phyloP scores from a whole-genome alignment of 202 grass and related monocot species.

The Schoenoplectus triqueter region DNA sequence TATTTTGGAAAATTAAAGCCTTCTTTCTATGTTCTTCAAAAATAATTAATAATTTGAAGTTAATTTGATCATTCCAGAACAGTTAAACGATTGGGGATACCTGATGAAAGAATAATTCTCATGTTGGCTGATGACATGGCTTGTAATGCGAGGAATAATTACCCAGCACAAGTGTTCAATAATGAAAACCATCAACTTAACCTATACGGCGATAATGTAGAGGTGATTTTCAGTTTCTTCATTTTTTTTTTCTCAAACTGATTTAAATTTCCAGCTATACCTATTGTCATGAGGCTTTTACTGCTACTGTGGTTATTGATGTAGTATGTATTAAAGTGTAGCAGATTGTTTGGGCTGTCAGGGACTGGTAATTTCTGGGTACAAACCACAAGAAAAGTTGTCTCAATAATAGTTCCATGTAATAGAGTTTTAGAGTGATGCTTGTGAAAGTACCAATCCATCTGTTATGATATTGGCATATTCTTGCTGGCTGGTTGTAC shows the following conservation, averaged over 20 bases:
- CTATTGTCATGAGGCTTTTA: not conserved
- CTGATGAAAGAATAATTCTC: slow-evolving; percentile 94
- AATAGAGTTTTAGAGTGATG: not conserved
- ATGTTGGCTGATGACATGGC: slow-evolving; percentile 99
- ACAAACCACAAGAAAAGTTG: not conserved
- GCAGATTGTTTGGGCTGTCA: not conserved
- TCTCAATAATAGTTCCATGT: not conserved
- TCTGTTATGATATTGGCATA: not conserved
- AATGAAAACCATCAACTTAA: slow-evolving; percentile 99
- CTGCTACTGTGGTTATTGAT: not conserved
- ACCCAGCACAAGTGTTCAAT: slow-evolving; percentile 98
- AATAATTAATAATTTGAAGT: slow-evolving; percentile 10
- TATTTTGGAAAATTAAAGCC: not conserved
- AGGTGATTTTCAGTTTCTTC: slow-evolving; percentile 57
- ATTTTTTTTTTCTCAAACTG: not conserved
- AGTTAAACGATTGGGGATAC: slow-evolving; percentile 96
- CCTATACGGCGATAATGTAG: slow-evolving; percentile 90
- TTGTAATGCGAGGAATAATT: slow-evolving; percentile 90
- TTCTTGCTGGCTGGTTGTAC: no score
- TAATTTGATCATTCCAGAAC: slow-evolving; percentile 52
- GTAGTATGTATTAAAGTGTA: not conserved
- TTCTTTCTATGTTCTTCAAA: slow-evolving; percentile 38
- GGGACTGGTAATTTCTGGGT: not conserved
- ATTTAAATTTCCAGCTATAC: not conserved
- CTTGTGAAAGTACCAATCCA: not conserved